Conservation (phyloP, 176 grass and related monocot species). For the Juncus inflexus region DNA sequence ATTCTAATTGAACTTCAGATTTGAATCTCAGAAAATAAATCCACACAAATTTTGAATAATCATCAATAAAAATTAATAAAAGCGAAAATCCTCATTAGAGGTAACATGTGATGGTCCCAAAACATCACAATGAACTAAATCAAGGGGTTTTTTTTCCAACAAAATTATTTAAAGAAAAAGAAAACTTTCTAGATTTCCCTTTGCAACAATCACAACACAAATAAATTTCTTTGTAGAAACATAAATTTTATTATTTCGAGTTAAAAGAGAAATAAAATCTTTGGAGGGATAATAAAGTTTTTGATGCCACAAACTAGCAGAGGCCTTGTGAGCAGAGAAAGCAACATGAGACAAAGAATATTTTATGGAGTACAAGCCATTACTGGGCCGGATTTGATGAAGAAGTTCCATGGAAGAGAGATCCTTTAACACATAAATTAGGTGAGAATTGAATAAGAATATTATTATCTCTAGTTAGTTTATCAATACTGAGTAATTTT, state of each 20-base stretch:
- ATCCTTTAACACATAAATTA: not conserved
- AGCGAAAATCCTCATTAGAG: not conserved
- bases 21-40: too few species aligned
- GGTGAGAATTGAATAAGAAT: not conserved
- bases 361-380: not conserved
- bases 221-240: not conserved
- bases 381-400: not conserved
- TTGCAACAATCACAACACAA: not conserved
- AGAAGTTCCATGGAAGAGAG: not conserved
- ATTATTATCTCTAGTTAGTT: not conserved
- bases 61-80: constrained; percentile 1
- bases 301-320: not conserved
- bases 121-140: not conserved
- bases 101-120: not conserved
- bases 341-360: not conserved
- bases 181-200: not conserved
- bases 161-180: not conserved
- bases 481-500: not conserved
- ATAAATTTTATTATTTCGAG: not conserved
- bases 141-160: not conserved
- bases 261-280: not conserved
- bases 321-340: not conserved
- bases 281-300: not conserved
- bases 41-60: not conserved
- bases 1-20: too few species aligned